Base-by-base conservation (phyloP, 2,329 filamentous ascomycete genomes). In the Septoria petroselini region DNA sequence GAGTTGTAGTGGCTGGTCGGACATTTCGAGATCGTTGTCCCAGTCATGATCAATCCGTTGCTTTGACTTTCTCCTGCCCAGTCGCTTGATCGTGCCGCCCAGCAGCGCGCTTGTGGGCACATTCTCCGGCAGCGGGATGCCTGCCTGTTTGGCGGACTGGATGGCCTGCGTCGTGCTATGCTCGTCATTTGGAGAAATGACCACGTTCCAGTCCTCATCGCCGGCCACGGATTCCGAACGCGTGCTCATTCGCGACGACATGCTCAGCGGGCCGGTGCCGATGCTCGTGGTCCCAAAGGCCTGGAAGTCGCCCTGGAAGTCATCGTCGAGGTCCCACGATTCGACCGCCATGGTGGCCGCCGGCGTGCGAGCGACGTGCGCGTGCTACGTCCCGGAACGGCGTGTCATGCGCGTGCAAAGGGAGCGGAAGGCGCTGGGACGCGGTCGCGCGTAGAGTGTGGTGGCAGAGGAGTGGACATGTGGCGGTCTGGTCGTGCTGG, bases 71-170 rank as follows among this genome's bases (percentile, higher is more conserved):
- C 73, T 72, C 67, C 74, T 77, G 9, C 91, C 91, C 27, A 97
- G 77, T 60, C 91, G 80, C 73, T 94, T 95, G 65, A 97, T 97
- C 7, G 90, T 91, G 44, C 93, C 93, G 45, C 91, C 91, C 67
- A 93, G 81, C 34, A 98, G 75, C 23, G 93, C 93, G 15, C 91
- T 95, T 23, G 87, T 82, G 1, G 91, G 90, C 25, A 97, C 83
- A 65, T 91, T 91, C 43, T 81, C 76, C 21, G 93, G 93, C 48
- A 97, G 82, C 5, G 93, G 91, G 57, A 98, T 95, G 59, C 93
- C 93, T 19, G 90, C 91, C 66, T 83, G 84, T 64, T 89, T 86
- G 27, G 91, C 91, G 5, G 89, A 87, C 18, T 87, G 82, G 62
- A 98, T 91, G 53, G 93, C 91, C 65, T 94, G 86, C 60, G 84